These are phyloP conservation scores for Flaveria floridana DNA, from an alignment of 140 eudicot species.

Conservation along the genomic window DNA sequence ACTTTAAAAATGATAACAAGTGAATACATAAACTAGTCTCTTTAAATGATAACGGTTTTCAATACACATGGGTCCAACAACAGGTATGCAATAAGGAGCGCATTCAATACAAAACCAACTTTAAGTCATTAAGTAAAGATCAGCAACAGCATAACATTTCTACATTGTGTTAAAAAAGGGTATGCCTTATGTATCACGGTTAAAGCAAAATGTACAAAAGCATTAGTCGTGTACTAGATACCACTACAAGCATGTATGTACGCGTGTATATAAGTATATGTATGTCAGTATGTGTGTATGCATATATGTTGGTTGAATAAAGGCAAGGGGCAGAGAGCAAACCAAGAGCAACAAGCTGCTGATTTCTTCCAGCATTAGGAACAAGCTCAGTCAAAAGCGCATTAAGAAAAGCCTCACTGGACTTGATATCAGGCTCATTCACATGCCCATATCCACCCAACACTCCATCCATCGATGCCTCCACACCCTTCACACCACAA, in stretches of 20 bases:
- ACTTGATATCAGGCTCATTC: conserved; percentile 72
- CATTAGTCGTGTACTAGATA: too few relatives aligned
- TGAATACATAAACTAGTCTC: not conserved
- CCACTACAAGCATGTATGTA: too few relatives aligned
- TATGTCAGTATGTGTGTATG: not conserved
- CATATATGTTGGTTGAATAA: not conserved
- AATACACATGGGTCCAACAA: not conserved
- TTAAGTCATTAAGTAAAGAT: too few relatives aligned
- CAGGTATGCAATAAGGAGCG: too few relatives aligned
- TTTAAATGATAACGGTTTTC: not conserved
- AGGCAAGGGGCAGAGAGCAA: conserved; percentile 16
- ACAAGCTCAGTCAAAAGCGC: conserved; percentile 52
- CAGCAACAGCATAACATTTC: too few relatives aligned
- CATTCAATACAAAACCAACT: too few relatives aligned
- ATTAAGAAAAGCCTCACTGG: conserved; percentile 73
- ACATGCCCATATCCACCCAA: conserved; percentile 91
- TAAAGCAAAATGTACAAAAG: too few relatives aligned
- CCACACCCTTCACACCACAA: conserved; percentile 56
- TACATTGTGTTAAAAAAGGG: too few relatives aligned
- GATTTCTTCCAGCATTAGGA: conserved; percentile 53
- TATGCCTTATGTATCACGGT: too few relatives aligned
- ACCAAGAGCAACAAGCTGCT: conserved; percentile 92
- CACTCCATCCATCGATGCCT: conserved; percentile 87
- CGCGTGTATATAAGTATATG: not conserved
- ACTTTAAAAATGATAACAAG: not conserved